Conservation (phyloP, 2,329 filamentous ascomycete genomes). For the Venturia pyrina region DNA sequence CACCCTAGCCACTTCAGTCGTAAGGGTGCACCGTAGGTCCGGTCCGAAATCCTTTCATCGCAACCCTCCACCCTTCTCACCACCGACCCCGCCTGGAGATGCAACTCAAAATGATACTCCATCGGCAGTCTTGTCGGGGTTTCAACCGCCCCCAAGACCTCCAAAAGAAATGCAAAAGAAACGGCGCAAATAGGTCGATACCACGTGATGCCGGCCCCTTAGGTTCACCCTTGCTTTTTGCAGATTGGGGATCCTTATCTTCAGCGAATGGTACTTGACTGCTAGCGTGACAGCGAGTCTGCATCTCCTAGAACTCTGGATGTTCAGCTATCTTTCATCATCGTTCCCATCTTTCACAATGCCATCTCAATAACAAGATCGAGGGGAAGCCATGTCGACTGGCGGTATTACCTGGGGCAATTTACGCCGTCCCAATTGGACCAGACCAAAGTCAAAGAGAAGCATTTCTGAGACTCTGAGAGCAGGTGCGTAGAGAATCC, state of each 20-base stretch:
- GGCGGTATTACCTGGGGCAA: neutral
- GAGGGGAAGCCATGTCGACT: neutral
- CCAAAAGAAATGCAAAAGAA: neutral
- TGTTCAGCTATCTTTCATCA: neutral
- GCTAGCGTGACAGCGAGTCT: neutral
- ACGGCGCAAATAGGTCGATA: neutral
- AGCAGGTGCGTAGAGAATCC: constrained; percentile 12
- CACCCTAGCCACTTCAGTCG: no score
- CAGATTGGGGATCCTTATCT: neutral
- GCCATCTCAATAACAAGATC: neutral
- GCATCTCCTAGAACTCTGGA: neutral
- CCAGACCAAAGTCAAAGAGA: constrained; percentile 14
- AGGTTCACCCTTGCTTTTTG: neutral
- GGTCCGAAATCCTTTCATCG: neutral
- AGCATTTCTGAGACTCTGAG: constrained; percentile 29
- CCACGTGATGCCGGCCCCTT: neutral
- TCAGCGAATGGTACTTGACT: neutral
- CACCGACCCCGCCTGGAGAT: neutral
- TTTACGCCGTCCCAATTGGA: neutral
- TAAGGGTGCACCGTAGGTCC: no score
- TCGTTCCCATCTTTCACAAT: neutral
- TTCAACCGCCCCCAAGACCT: neutral
- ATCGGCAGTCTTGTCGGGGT: neutral
- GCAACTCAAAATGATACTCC: neutral
- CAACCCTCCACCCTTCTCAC: neutral